Percentiles rank a stretch among this genome's conserved stretches.
Evolutionary conservation across 2,329 filamentous ascomycete species (phyloP).

Genomic region (Orbilia oligospora): DNA sequence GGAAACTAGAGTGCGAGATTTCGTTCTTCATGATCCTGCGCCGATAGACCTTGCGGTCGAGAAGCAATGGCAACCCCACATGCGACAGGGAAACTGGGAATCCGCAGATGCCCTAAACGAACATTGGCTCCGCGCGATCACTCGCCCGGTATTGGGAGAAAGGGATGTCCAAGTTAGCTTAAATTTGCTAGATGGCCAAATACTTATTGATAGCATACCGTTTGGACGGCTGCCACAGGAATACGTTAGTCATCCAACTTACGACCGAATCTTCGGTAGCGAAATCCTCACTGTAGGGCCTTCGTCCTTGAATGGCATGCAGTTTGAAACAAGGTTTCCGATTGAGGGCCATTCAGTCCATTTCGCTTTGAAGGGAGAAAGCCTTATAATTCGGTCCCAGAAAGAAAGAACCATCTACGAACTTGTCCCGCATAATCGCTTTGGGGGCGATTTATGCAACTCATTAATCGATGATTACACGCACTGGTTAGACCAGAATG

Average conservation of each 20-base stretch:
- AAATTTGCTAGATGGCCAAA: constrained; percentile 71
- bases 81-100: constrained; percentile 63
- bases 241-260: constrained; percentile 69
- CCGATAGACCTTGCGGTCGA: constrained; percentile 64
- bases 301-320: constrained; percentile 66
- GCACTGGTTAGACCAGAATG: constrained; percentile 69
- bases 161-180: constrained; percentile 64
- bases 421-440: constrained; percentile 65
- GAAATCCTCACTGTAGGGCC: constrained; percentile 67
- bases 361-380: constrained; percentile 62
- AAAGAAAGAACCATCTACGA: constrained; percentile 63
- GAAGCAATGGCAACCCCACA: constrained; percentile 65
- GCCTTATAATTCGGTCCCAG: constrained; percentile 66
- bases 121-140: constrained; percentile 66
- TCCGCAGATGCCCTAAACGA: constrained; percentile 63
- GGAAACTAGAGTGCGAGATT: constrained; percentile 46
- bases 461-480: constrained; percentile 67
- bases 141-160: constrained; percentile 27
- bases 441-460: constrained; percentile 65
- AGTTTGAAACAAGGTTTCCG: constrained; percentile 64
- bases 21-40: constrained; percentile 58
- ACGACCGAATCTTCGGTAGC: constrained; percentile 69
- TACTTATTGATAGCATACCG: constrained; percentile 72
- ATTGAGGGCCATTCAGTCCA: constrained; percentile 61
- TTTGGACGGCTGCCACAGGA: constrained; percentile 69